phyloP scores from a whole-genome alignment of 129 eudicot genomes.

The Flaveria brownii region DNA sequence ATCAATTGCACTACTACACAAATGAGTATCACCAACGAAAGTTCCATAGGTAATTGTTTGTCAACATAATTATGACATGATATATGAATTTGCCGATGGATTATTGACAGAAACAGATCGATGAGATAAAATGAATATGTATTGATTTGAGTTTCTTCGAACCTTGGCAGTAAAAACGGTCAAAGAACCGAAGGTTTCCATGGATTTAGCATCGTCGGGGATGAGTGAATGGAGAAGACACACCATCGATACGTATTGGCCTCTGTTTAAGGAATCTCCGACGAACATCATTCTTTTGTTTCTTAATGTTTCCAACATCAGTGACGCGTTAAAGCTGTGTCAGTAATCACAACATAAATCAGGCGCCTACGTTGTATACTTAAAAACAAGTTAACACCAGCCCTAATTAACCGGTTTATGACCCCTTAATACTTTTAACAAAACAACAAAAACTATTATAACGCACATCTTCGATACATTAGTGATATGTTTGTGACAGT shows the following conservation, averaged over 20 bases:
- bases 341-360: neutral
- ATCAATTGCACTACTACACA: neutral
- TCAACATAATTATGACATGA: too few relatives aligned
- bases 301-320: conserved; percentile 79
- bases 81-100: too few relatives aligned
- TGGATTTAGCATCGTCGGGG: conserved; percentile 73
- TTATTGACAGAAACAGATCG: too few relatives aligned
- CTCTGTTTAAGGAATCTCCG: conserved; percentile 89
- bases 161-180: conserved; percentile 81
- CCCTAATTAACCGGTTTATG: neutral
- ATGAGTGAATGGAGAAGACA: conserved; percentile 80
- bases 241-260: conserved; percentile 84
- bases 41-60: too few relatives aligned
- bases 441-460: too few relatives aligned
- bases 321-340: conserved; percentile 77
- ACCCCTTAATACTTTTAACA: too few relatives aligned
- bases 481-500: too few relatives aligned
- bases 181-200: conserved; percentile 66
- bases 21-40: neutral
- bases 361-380: too few relatives aligned
- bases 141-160: neutral
- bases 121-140: neutral
- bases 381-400: too few relatives aligned
- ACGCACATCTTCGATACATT: too few relatives aligned
- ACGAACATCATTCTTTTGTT: conserved; percentile 92